Evolutionary conservation across 1,139 yeast genomes (phyloP), one percentile per base, ranked within the genome.

Genomic region (Candida smagusa): DNA sequence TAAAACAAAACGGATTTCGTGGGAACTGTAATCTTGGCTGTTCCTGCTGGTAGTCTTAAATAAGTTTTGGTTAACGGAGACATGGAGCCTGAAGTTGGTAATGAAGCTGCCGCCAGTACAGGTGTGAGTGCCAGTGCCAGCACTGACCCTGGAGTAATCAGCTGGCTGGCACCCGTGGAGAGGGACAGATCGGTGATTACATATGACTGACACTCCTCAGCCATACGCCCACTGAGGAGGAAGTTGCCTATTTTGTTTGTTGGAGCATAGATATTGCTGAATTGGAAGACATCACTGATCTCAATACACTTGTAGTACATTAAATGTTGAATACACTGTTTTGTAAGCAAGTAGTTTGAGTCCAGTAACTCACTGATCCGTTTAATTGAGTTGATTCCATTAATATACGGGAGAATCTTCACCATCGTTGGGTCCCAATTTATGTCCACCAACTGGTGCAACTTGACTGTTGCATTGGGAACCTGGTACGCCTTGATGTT

Each of bases 371-470:
- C 79, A 28, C 96, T 79, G 29, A 94, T 90, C 42, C 77, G 75
- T 30, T 79, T 74, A 12, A 92, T 79, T 2, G 95, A 86, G 54
- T 92, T 90, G 35, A 89, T 70, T 1, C 99, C 98, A 53, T 94
- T 79, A 33, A 92, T 87, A 49, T 72, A 84, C 0, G 97, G 96
- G 9, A 88, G 63, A 25, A 92, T 85, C 47, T 84, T 84, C 31
- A 88, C 69, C 94, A 92, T 84, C 2, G 97, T 92, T 1, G 97
- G 97, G 56, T 92, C 98, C 97, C 98, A 92, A 50, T 86, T 85
- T 6, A 84, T 84, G 59, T 92, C 98, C 25, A 87, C 81, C 46
- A 92, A 67, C 27, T 77, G 68, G 28, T 72, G 72, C 27, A 90
- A 63, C 39, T 81, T 79, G 2, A 90, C 95, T 0, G 92, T 83